Evolutionary conservation across 179 eudicot species (phyloP).

Genomic region (Monotropa hypopitys): DNA sequence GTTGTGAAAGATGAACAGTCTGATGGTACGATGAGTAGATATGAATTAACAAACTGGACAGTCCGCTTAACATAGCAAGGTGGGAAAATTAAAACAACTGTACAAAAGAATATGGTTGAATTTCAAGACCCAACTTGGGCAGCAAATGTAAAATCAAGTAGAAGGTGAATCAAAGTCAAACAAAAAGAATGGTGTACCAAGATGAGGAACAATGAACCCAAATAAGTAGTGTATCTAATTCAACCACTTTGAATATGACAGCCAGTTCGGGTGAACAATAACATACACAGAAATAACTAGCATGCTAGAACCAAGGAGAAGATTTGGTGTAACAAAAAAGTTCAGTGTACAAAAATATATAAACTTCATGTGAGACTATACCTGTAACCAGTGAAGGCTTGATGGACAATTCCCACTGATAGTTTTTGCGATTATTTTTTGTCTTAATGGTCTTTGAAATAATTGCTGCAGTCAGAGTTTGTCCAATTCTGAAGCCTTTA

Average conservation of each 20-base stretch:
- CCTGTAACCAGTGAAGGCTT: constrained; percentile 61
- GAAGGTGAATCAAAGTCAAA: not conserved
- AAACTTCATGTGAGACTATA: constrained; percentile 9
- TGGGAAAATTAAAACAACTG: not conserved
- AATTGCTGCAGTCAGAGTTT: constrained; percentile 60
- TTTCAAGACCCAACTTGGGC: not conserved
- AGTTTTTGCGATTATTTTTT: constrained; percentile 28
- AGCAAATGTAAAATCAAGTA: not conserved
- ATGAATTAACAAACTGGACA: not conserved
- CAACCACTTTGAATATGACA: not conserved
- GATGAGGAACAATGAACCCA: not conserved
- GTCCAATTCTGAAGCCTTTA: constrained; percentile 57
- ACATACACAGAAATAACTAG: not conserved
- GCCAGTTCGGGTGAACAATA: not conserved
- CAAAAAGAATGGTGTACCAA: not conserved
- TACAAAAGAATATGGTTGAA: not conserved
- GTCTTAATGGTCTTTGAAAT: constrained; percentile 38
- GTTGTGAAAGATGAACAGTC: not conserved
- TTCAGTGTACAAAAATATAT: not conserved
- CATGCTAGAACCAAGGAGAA: not conserved
- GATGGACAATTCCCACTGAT: constrained; percentile 71
- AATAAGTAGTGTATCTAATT: not conserved
- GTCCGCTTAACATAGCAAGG: not conserved
- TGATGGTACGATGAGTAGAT: not conserved
- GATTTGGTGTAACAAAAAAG: not conserved